Conservation (phyloP, 331 rosid genomes). For the Ulmus americana region DNA sequence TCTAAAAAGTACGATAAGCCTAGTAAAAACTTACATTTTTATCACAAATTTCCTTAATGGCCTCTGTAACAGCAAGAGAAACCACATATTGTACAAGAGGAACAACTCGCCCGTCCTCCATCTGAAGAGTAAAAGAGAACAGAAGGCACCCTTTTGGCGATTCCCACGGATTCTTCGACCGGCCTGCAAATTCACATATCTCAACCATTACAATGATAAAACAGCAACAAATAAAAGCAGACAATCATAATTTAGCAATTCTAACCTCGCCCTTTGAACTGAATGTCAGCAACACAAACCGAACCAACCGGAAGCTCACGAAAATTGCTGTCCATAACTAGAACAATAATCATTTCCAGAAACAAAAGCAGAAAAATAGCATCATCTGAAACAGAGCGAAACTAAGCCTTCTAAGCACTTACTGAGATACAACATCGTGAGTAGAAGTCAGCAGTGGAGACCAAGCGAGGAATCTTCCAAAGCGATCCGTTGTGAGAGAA, state of each 20-base stretch:
- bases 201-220: slow-evolving; percentile 8
- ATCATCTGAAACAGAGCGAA: background rate
- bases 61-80: slow-evolving; percentile 79
- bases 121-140: slow-evolving; percentile 78
- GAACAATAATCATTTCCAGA: slow-evolving; percentile 14
- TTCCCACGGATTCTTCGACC: slow-evolving; percentile 86
- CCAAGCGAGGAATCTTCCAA: slow-evolving; percentile 82
- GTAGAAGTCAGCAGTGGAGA: slow-evolving; percentile 71
- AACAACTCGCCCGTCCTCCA: slow-evolving; percentile 77
- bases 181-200: slow-evolving; percentile 42
- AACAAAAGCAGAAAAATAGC: background rate
- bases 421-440: slow-evolving; percentile 77
- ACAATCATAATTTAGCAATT: slow-evolving; percentile 5
- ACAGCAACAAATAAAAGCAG: background rate
- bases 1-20: no score
- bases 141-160: slow-evolving; percentile 83
- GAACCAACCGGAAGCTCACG: slow-evolving; percentile 74
- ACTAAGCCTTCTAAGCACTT: slow-evolving; percentile 17
- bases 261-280: slow-evolving; percentile 77
- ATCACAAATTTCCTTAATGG: slow-evolving; percentile 71
- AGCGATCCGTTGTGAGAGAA: slow-evolving; percentile 58
- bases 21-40: slow-evolving; percentile 46
- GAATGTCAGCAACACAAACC: slow-evolving; percentile 81
- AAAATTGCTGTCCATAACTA: slow-evolving; percentile 55
- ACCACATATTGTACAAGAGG: slow-evolving; percentile 82